Percentiles rank a stretch among this genome's conserved stretches.
Conservation (phyloP, 148 eudicot species). For the Vaccinium macrocarpon region DNA sequence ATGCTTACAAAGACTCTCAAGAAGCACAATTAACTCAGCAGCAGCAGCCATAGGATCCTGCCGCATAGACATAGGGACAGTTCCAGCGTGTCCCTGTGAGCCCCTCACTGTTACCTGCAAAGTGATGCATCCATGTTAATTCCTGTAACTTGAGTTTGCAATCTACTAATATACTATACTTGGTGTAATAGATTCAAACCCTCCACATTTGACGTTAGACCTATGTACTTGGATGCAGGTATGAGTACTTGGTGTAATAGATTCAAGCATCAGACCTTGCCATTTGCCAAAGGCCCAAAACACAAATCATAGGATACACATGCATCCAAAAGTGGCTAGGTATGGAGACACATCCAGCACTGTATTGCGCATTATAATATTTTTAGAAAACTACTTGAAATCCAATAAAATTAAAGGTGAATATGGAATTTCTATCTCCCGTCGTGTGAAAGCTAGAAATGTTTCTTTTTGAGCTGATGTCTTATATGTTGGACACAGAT, state of each 20-base stretch:
- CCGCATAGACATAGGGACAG: conserved; percentile 97
- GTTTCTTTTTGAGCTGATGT: background rate
- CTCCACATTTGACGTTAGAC: background rate
- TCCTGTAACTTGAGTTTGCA: background rate
- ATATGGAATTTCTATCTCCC: background rate
- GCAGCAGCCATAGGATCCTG: conserved; percentile 97
- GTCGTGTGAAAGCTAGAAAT: background rate
- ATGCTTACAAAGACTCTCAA: conserved; percentile 74
- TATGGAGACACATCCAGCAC: background rate
- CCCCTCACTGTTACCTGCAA: conserved; percentile 93
- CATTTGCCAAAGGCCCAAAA: background rate
- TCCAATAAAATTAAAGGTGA: background rate
- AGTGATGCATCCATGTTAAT: conserved; percentile 6
- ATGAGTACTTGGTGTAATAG: no score
- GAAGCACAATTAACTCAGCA: conserved; percentile 78
- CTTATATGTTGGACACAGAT: background rate
- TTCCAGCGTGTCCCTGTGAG: conserved; percentile 98
- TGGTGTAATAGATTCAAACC: background rate
- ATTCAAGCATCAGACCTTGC: background rate
- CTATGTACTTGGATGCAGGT: background rate
- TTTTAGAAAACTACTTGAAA: background rate
- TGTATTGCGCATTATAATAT: background rate
- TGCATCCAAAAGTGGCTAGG: background rate
- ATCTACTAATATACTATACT: background rate
- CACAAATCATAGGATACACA: background rate